Base-by-base conservation (phyloP, 352 stramenopile genomes). In the Phytophthora pinifolia region DNA sequence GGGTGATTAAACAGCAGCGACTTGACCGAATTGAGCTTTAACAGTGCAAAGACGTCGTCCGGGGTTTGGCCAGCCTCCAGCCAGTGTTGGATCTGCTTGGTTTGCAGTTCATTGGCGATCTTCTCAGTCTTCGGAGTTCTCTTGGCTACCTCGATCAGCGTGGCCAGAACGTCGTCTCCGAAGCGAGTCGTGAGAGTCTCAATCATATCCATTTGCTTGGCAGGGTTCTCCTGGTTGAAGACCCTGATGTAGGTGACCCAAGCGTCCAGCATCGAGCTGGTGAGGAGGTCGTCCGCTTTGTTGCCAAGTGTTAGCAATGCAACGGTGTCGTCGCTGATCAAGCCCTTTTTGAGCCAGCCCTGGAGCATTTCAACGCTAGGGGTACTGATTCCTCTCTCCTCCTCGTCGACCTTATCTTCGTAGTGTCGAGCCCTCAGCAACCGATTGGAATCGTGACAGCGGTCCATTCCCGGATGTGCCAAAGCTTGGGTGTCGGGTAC, bases 281-380 rank as follows among this genome's bases (percentile, higher is more conserved):
- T 48, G 10, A 54, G 46, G 3, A 54, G 17, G 17, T 54, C 46
- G 7, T 54, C 33, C 7, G 33, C 46, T 13, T 54, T 57, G 38
- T 41, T 32, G 9, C 37, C 49, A 9, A 54, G 22, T 6, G 46
- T 45, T 25, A 54, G 7, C 6, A 54, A 8, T 9, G n/a, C 34
- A 34, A 44, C 46, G 22, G 34, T 17, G 10, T 44, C 46, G n/a
- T 44, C 33, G 20, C 15, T 32, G 33, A 54, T 46, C 37, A 46
- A 6, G n/a, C 47, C 47, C 13, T 48, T 56, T 17, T 47, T 42
- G 25, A 48, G 7, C 48, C 48, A 56, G 17, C 37, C 32, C 17
- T 50, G 22, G 4, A 44, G 25, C 29, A 50, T 22, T 20, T 50
- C 32, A 12, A 52, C 25, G n/a, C 34, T 49, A 25, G 37, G 30